Percentiles rank a stretch among this genome's conserved stretches.
phyloP scores from a whole-genome alignment of 2,329 filamentous ascomycete genomes.

The Phoma herbarum region DNA sequence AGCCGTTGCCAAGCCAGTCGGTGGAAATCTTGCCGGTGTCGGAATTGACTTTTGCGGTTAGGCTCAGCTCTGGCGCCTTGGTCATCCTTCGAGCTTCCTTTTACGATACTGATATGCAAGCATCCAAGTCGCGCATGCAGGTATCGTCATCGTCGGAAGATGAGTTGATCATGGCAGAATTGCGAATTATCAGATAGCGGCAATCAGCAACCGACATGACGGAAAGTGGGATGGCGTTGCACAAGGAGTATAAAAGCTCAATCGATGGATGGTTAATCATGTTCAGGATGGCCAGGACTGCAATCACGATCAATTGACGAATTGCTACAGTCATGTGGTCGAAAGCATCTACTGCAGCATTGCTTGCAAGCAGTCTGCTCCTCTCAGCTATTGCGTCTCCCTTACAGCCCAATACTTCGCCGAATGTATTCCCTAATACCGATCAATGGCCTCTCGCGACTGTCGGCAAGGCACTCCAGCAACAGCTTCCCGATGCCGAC shows the following conservation, averaged over 20 bases:
- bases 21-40: conserved; percentile 12
- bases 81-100: conserved; percentile 28
- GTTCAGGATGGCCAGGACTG: not conserved
- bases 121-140: conserved; percentile 23
- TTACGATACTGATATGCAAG: conserved; percentile 25
- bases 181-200: conserved; percentile 23
- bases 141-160: conserved; percentile 20
- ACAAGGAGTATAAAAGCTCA: conserved; percentile 4
- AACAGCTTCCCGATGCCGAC: conserved; percentile 51
- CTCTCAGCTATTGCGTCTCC: conserved; percentile 22
- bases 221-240: not conserved
- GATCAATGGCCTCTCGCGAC: conserved; percentile 49
- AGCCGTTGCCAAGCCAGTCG: conserved; percentile 8
- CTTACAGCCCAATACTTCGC: conserved; percentile 25
- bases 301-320: not conserved
- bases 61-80: conserved; percentile 14
- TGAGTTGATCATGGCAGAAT: conserved; percentile 4
- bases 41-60: conserved; percentile 1
- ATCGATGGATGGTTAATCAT: not conserved
- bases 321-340: conserved; percentile 22
- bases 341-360: not conserved
- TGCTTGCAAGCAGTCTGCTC: conserved; percentile 19
- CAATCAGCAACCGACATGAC: conserved; percentile 1
- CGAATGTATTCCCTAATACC: conserved; percentile 25
- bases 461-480: conserved; percentile 41